Evolutionary conservation across 2,329 filamentous ascomycete species (phyloP).

Genomic region (Hypoxylon sp.): DNA sequence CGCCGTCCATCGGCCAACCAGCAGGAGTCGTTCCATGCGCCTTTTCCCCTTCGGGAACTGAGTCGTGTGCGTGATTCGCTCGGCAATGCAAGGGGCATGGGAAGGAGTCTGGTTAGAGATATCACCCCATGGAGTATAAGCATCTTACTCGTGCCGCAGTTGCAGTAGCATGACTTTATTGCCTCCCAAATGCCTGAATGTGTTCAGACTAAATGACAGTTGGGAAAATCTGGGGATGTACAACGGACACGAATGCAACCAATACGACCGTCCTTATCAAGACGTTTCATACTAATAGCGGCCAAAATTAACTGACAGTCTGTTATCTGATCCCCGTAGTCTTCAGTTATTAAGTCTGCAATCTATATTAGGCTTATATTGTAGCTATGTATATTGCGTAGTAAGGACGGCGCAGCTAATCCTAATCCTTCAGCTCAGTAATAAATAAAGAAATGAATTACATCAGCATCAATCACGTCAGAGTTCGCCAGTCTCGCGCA

Average conservation of each 20-base stretch:
- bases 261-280: slow-evolving; percentile 28
- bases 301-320: slow-evolving; percentile 16
- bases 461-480: slow-evolving; percentile 46
- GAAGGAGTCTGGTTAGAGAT: slow-evolving; percentile 9
- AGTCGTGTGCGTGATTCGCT: slow-evolving; percentile 42
- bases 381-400: slow-evolving; percentile 7
- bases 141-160: slow-evolving; percentile 25
- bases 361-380: slow-evolving; percentile 3
- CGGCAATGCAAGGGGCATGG: slow-evolving; percentile 37
- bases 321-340: slow-evolving; percentile 29
- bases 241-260: slow-evolving; percentile 3
- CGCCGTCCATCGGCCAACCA: slow-evolving; percentile 23
- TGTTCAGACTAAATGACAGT: slow-evolving; percentile 32
- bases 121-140: slow-evolving; percentile 32
- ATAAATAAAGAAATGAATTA: slow-evolving; percentile 36
- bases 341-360: slow-evolving; percentile 1
- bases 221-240: slow-evolving; percentile 41
- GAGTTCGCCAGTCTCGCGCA: slow-evolving; percentile 36
- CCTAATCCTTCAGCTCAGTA: slow-evolving; percentile 10
- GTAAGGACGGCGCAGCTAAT: not conserved
- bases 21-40: not conserved
- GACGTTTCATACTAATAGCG: slow-evolving; percentile 31
- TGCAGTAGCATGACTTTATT: slow-evolving; percentile 37
- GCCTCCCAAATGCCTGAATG: slow-evolving; percentile 30
- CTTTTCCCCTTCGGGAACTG: slow-evolving; percentile 39